phyloP scores from a whole-genome alignment of 306 rosid species.

The Prunus mongolica region DNA sequence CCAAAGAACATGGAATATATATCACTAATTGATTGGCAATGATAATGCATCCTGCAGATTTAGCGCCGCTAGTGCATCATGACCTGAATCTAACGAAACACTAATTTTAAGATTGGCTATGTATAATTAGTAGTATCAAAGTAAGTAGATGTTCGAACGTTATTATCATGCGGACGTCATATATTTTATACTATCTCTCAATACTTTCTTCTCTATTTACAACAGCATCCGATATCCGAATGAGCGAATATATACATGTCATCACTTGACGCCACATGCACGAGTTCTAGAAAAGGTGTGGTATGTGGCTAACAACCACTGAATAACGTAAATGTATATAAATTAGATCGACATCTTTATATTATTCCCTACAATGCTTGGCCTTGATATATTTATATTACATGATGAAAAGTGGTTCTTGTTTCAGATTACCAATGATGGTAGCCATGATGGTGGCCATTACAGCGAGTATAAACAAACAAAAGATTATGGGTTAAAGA shows the following conservation, averaged over 20 bases:
- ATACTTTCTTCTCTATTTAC: too few species aligned
- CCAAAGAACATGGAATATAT: not conserved
- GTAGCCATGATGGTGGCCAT: slow-evolving; percentile 53
- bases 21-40: not conserved
- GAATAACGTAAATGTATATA: not conserved
- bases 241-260: not conserved
- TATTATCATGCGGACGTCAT: too few species aligned
- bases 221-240: too few species aligned
- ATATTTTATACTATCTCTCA: too few species aligned
- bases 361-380: slow-evolving; percentile 17
- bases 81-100: slow-evolving; percentile 18
- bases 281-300: slow-evolving; percentile 2
- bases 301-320: slow-evolving; percentile 11
- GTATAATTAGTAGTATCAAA: too few species aligned
- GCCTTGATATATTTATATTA: slow-evolving; percentile 10
- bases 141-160: too few species aligned
- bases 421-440: slow-evolving; percentile 62
- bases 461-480: slow-evolving; percentile 47
- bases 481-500: slow-evolving; percentile 50
- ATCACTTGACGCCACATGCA: slow-evolving; percentile 1
- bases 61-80: slow-evolving; percentile 35
- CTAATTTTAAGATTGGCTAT: not conserved
- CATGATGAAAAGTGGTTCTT: slow-evolving; percentile 40
- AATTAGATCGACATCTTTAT: slow-evolving; percentile 9
- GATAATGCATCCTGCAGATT: slow-evolving; percentile 32